Base-by-base conservation (phyloP, 1,284 basidiomycete genomes). In the Trametes pubescens region DNA sequence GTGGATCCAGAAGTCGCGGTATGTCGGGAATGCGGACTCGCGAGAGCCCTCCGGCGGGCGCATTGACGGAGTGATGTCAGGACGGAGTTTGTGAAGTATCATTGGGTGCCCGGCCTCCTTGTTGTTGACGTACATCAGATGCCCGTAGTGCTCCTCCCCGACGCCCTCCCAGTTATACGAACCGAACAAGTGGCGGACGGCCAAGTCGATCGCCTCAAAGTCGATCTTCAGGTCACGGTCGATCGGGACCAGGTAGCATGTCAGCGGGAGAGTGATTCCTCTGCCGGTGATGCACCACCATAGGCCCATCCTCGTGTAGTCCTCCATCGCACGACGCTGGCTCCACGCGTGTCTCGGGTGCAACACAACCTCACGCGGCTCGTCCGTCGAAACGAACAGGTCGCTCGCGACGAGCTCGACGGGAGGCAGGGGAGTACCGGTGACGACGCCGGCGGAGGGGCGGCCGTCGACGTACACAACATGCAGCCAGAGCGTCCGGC, bases 1-100 rank as follows among this genome's bases (percentile, higher is more conserved):
- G 43, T 82, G 61, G 18, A 80, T 51, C 74, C 84, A 91, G 72
- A 83, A 91, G 5, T 89, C 88, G 51, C 80, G 72, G 71, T 90
- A 93, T 0, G 85, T 89, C 2, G 79, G 59, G 64, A 69, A 82
- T 0, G 68, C 76, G 16, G 76, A 75, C 72, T 88, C 87, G 34
- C 78, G 77, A 9, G 85, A 82, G 7, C 82, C 86, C 2, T 75
- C 71, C 0, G 77, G 76, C 2, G 89, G 87, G 13, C 61, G 70
- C 54, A 89, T 90, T 69, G 83, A 73, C 2, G 89, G 88, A 0
- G 86, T 85, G 24, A 93, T 75, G 73, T 94, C 91, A 40, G 80
- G 65, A 40, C 89, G 83, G 66, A 92, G 81, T 37, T 76, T 76
- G 62, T 81, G 81, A 51, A 94, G 78, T 51, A 88, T 69, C 46